These are phyloP conservation scores for Aspergillus wentii DNA, from an alignment of 495 filamentous ascomycete genomes.

Conservation along the genomic window DNA sequence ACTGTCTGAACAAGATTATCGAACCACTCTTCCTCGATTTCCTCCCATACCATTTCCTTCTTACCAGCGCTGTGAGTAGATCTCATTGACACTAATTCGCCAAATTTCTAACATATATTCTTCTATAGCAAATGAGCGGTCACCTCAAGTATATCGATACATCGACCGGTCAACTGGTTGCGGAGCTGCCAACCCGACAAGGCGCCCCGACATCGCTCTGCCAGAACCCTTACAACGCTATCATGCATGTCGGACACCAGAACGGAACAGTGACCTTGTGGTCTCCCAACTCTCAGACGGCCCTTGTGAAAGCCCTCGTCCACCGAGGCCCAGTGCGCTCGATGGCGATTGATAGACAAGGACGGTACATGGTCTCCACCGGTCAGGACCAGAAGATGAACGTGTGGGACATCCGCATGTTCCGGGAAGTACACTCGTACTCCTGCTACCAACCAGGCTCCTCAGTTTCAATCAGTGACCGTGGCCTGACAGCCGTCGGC, in stretches of 20 bases:
- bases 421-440: constrained; percentile 86
- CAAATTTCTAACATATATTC: too few species aligned
- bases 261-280: constrained; percentile 92
- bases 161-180: constrained; percentile 80
- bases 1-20: constrained; percentile 81
- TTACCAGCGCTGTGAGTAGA: constrained; percentile 73
- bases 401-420: constrained; percentile 95
- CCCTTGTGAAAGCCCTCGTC: constrained; percentile 90
- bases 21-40: constrained; percentile 96
- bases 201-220: constrained; percentile 79
- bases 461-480: constrained; percentile 81
- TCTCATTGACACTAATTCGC: constrained; percentile 5
- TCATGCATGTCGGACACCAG: constrained; percentile 86
- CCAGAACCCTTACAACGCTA: constrained; percentile 88
- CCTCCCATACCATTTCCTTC: constrained; percentile 90
- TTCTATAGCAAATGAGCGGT: constrained; percentile 65
- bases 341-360: constrained; percentile 80
- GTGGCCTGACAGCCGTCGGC: constrained; percentile 78
- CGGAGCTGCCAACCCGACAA: constrained; percentile 74
- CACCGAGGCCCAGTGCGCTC: constrained; percentile 89
- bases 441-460: constrained; percentile 83
- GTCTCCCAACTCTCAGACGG: constrained; percentile 87
- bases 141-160: constrained; percentile 93
- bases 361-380: constrained; percentile 91
- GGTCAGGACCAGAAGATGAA: constrained; percentile 90